These are phyloP conservation scores for Skeletonema potamos DNA, from an alignment of 108 stramenopile species.

Conservation along the genomic window DNA sequence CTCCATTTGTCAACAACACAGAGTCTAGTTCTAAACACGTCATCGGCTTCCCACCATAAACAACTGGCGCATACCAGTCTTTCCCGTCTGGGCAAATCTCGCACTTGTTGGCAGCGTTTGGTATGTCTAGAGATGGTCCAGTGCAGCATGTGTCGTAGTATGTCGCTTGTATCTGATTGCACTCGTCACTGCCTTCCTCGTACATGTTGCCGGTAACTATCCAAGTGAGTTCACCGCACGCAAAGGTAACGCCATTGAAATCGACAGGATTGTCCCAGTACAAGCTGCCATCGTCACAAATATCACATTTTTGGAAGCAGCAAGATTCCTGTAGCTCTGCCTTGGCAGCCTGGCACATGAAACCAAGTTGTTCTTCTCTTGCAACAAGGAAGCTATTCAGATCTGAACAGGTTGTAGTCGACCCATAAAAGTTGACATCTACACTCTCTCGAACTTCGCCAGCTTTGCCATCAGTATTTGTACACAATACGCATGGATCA, in stretches of 20 bases:
- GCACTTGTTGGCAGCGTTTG: constrained; percentile 38
- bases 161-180: constrained; percentile 25
- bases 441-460: constrained; percentile 32
- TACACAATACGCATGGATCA: constrained; percentile 35
- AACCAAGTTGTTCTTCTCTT: constrained; percentile 40
- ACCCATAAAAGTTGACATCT: constrained; percentile 37
- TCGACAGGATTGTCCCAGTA: constrained; percentile 45
- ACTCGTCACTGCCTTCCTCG: constrained; percentile 36
- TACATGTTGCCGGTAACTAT: constrained; percentile 32
- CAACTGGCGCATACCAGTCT: constrained; percentile 48
- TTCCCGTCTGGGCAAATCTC: constrained; percentile 45
- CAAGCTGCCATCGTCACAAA: constrained; percentile 30
- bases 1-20: constrained; percentile 22
- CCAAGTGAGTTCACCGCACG: constrained; percentile 46
- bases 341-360: constrained; percentile 51
- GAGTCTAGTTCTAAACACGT: constrained; percentile 50
- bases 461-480: background rate
- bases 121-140: constrained; percentile 34
- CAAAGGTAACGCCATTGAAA: constrained; percentile 39
- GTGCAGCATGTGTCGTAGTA: constrained; percentile 42
- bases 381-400: constrained; percentile 50
- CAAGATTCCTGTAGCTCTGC: constrained; percentile 41
- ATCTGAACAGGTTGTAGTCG: constrained; percentile 36
- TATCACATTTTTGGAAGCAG: constrained; percentile 34
- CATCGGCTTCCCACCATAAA: constrained; percentile 34